Evolutionary conservation across 352 stramenopile genomes (phyloP).

Genomic region (Pythium aquatile): DNA sequence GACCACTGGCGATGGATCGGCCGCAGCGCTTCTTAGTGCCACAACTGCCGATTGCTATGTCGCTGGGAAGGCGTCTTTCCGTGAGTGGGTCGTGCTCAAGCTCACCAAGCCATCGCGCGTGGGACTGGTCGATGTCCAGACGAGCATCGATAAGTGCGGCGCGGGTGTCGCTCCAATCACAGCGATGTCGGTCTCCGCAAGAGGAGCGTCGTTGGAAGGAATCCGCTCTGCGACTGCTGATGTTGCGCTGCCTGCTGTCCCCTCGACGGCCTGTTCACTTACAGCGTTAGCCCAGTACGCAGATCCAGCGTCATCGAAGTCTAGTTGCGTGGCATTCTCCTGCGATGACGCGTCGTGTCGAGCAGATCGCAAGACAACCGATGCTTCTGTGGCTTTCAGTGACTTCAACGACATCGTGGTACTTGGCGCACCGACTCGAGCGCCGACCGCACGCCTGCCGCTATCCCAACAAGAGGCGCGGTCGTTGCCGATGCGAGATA

Average conservation of each 20-base stretch:
- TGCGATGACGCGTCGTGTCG: slow-evolving; percentile 39
- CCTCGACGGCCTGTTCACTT: slow-evolving; percentile 9
- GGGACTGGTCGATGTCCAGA: slow-evolving; percentile 54
- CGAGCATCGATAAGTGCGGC: slow-evolving; percentile 39
- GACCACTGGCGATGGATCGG: slow-evolving; percentile 37
- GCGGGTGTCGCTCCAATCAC: slow-evolving; percentile 28
- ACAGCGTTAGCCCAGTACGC: slow-evolving; percentile 4
- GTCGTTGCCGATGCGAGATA: slow-evolving; percentile 52
- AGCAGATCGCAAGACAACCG: slow-evolving; percentile 15
- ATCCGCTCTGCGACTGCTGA: slow-evolving; percentile 27
- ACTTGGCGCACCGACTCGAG: slow-evolving; percentile 39
- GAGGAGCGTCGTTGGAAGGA: slow-evolving; percentile 36
- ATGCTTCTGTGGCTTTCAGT: slow-evolving; percentile 32
- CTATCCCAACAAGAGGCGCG: slow-evolving; percentile 53
- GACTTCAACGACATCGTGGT: slow-evolving; percentile 58
- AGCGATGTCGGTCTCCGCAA: slow-evolving; percentile 46
- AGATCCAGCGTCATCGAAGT: background rate
- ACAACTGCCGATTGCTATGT: slow-evolving; percentile 45
- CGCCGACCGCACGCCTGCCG: slow-evolving; percentile 41
- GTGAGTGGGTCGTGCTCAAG: slow-evolving; percentile 73
- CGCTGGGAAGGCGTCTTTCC: slow-evolving; percentile 34
- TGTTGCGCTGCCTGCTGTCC: slow-evolving; percentile 10
- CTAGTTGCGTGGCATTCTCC: slow-evolving; percentile 27
- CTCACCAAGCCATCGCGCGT: slow-evolving; percentile 38
- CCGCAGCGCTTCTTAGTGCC: slow-evolving; percentile 29